Evolutionary conservation across 345 rosid species (phyloP).

Genomic region (Camelina laxa): DNA sequence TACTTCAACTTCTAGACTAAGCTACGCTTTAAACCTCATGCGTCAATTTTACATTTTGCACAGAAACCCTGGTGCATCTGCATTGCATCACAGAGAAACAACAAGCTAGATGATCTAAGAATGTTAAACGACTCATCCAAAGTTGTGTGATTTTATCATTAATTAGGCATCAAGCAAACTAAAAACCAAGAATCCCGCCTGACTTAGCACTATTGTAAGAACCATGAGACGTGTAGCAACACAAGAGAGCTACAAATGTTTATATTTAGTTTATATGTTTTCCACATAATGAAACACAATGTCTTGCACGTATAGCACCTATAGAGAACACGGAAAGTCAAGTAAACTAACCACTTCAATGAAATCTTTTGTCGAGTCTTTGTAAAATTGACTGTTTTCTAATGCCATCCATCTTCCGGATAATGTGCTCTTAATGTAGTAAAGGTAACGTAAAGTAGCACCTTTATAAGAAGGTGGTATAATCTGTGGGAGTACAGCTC

Average conservation of each 20-base stretch:
- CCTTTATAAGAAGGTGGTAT: constrained; percentile 94
- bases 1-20: constrained; percentile 17
- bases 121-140: constrained; percentile 10
- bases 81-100: constrained; percentile 26
- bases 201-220: constrained; percentile 21
- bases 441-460: constrained; percentile 81
- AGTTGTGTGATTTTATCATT: constrained; percentile 24
- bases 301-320: constrained; percentile 22
- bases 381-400: constrained; percentile 62
- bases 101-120: constrained; percentile 27
- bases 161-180: constrained; percentile 23
- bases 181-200: constrained; percentile 13
- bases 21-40: constrained; percentile 13
- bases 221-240: constrained; percentile 25
- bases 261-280: constrained; percentile 10
- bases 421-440: constrained; percentile 71
- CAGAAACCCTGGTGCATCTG: constrained; percentile 2
- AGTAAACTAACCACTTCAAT: constrained; percentile 67
- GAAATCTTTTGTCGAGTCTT: constrained; percentile 54
- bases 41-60: constrained; percentile 18
- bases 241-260: constrained; percentile 24
- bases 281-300: constrained; percentile 13
- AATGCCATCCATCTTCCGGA: constrained; percentile 65
- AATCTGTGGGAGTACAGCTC: constrained; percentile 67
- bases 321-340: constrained; percentile 20